Percentiles rank a stretch among this genome's conserved stretches.
phyloP scores from a whole-genome alignment of 768 basidiomycete species.

The Tephrocybe rancida region DNA sequence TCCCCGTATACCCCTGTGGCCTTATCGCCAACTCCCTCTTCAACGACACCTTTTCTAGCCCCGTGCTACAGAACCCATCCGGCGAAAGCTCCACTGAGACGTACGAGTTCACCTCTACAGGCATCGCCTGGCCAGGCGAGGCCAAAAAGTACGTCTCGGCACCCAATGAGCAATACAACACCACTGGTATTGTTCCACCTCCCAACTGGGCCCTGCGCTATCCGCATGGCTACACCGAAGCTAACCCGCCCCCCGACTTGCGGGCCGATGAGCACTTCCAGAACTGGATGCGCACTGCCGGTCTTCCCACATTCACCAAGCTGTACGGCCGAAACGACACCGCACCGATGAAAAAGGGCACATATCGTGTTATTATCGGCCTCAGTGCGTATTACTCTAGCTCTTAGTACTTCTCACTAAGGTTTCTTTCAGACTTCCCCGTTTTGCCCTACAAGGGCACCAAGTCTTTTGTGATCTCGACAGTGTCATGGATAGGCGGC shows the following conservation, averaged over 20 bases:
- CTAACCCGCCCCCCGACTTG: slow-evolving; percentile 73
- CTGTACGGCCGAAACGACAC: slow-evolving; percentile 91
- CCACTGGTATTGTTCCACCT: slow-evolving; percentile 81
- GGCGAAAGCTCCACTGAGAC: slow-evolving; percentile 44
- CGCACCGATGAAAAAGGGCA: slow-evolving; percentile 67
- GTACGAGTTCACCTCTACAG: slow-evolving; percentile 74
- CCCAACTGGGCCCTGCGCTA: slow-evolving; percentile 86
- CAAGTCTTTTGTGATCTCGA: slow-evolving; percentile 95
- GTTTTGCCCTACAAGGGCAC: slow-evolving; percentile 91
- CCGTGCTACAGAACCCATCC: slow-evolving; percentile 57
- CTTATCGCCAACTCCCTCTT: slow-evolving; percentile 96
- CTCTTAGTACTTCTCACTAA: slow-evolving; percentile 6
- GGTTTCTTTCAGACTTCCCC: slow-evolving; percentile 76
- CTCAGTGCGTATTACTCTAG: slow-evolving; percentile 65
- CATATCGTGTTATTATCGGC: slow-evolving; percentile 73
- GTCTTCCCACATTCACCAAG: slow-evolving; percentile 95
- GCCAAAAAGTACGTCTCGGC: slow-evolving; percentile 80
- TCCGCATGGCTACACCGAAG: slow-evolving; percentile 71
- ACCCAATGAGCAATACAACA: slow-evolving; percentile 46
- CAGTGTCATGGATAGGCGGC: slow-evolving; percentile 98
- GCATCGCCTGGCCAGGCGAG: slow-evolving; percentile 97
- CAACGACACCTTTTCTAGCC: slow-evolving; percentile 86
- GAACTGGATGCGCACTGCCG: slow-evolving; percentile 99
- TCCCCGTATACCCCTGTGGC: slow-evolving; percentile 90
- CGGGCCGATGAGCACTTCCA: slow-evolving; percentile 89